Conservation (phyloP, 331 rosid genomes). For the Stylosanthes scabra region DNA sequence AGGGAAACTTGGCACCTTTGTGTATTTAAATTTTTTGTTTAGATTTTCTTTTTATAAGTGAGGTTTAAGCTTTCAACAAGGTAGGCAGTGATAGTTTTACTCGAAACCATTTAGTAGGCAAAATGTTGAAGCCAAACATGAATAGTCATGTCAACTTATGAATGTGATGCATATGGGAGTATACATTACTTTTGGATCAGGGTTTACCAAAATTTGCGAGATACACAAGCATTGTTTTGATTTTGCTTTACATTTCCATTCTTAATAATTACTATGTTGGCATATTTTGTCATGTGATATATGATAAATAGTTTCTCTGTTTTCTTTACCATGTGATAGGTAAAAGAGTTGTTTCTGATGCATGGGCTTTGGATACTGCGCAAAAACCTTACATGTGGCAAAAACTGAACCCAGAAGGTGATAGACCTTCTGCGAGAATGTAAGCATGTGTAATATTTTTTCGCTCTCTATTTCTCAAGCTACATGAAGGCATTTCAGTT, state of each 20-base stretch:
- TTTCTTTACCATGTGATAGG: constrained; percentile 52
- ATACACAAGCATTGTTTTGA: constrained; percentile 4
- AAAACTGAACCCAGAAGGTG: constrained; percentile 94
- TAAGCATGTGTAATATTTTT: constrained; percentile 56
- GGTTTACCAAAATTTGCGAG: constrained; percentile 12
- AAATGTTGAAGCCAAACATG: constrained; percentile 27
- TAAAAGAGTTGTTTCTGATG: constrained; percentile 88
- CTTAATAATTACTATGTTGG: neutral
- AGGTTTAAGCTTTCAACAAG: constrained; percentile 2
- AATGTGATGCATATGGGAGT: neutral
- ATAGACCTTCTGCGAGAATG: constrained; percentile 98
- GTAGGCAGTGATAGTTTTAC: neutral
- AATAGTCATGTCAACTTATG: constrained; percentile 18
- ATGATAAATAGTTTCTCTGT: constrained; percentile 17
- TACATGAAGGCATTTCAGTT: constrained; percentile 7
- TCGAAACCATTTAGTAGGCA: constrained; percentile 8
- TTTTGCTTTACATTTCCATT: neutral
- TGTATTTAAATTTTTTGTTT: neutral
- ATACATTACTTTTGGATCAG: constrained; percentile 8
- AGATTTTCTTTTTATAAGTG: neutral
- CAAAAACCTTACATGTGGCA: constrained; percentile 97
- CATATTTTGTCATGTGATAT: constrained; percentile 28
- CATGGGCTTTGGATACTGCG: constrained; percentile 98
- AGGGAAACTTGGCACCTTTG: constrained; percentile 41
- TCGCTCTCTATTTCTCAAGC: constrained; percentile 14